Conservation (phyloP, 352 stramenopile species). For the Phytophthora meadii region DNA sequence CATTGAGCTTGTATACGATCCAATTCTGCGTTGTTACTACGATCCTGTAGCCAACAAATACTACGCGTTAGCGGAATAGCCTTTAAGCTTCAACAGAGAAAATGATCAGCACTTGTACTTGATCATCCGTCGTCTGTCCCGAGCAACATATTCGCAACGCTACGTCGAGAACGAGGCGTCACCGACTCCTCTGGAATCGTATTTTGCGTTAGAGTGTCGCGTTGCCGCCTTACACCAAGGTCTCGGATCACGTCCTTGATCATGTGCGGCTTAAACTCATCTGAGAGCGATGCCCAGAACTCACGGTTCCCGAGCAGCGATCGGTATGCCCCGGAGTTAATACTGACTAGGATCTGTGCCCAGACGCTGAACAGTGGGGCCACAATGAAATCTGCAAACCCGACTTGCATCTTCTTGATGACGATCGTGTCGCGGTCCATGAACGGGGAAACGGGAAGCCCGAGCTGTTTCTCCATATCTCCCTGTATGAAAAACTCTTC, state of each 20-base stretch:
- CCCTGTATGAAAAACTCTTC: conserved; percentile 97
- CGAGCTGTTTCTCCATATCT: conserved; percentile 94
- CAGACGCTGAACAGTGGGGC: conserved; percentile 87
- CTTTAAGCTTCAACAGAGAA: conserved; percentile 19
- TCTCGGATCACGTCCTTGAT: conserved; percentile 83
- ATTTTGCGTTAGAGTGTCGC: conserved; percentile 34
- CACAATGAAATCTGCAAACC: conserved; percentile 96
- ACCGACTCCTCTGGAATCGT: conserved; percentile 41
- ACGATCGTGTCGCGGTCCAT: conserved; percentile 94
- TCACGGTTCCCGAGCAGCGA: conserved; percentile 80
- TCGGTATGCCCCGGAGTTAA: conserved; percentile 74
- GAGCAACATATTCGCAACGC: conserved; percentile 53
- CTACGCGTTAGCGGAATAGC: conserved; percentile 77
- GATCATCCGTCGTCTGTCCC: conserved; percentile 54
- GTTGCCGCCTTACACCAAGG: conserved; percentile 46
- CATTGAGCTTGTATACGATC: conserved; percentile 87
- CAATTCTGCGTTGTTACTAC: conserved; percentile 85
- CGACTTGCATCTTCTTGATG: conserved; percentile 93
- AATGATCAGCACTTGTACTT: not conserved
- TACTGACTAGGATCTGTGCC: conserved; percentile 79
- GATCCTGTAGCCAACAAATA: conserved; percentile 87
- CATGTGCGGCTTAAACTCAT: conserved; percentile 88
- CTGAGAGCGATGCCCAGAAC: conserved; percentile 79
- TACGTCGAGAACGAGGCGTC: conserved; percentile 48
- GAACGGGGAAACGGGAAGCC: conserved; percentile 91